phyloP scores from a whole-genome alignment of 2,329 filamentous ascomycete genomes.

The Colletotrichum trifolii region DNA sequence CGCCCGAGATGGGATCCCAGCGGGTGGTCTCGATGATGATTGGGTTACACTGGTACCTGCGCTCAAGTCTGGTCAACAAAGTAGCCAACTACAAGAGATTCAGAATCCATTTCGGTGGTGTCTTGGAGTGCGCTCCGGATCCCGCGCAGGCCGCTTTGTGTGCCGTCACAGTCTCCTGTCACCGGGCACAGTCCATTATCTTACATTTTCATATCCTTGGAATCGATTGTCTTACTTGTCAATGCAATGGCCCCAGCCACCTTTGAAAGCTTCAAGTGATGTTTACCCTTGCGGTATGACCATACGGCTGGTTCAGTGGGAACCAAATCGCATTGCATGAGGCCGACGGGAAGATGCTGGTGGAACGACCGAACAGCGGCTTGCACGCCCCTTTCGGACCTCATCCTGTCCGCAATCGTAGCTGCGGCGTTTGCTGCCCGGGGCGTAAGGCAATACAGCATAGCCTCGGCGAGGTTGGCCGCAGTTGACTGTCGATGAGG shows the following conservation, averaged over 20 bases:
- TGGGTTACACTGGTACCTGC: constrained; percentile 36
- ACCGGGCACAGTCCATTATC: neutral
- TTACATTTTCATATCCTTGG: constrained; percentile 12
- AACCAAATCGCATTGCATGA: constrained; percentile 19
- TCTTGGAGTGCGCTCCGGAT: neutral
- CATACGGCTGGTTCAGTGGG: constrained; percentile 13
- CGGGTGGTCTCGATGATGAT: constrained; percentile 43
- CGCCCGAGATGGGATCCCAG: constrained; percentile 45
- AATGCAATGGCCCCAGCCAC: constrained; percentile 4
- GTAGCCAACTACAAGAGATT: neutral
- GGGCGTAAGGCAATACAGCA: constrained; percentile 46
- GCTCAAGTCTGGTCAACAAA: neutral
- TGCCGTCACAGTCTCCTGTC: no score
- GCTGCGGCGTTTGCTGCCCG: constrained; percentile 26
- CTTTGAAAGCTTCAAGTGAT: constrained; percentile 41
- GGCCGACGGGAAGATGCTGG: constrained; percentile 5
- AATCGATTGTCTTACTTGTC: neutral
- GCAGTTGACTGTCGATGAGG: constrained; percentile 48
- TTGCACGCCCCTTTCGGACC: constrained; percentile 8
- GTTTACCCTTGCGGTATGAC: constrained; percentile 41
- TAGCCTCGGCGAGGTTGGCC: constrained; percentile 48
- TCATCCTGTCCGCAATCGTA: constrained; percentile 11
- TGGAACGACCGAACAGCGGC: constrained; percentile 57
- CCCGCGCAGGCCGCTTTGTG: no score
- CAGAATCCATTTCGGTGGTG: neutral